phyloP scores from a whole-genome alignment of 2,329 filamentous ascomycete genomes.

The Tympanopsis confertula region DNA sequence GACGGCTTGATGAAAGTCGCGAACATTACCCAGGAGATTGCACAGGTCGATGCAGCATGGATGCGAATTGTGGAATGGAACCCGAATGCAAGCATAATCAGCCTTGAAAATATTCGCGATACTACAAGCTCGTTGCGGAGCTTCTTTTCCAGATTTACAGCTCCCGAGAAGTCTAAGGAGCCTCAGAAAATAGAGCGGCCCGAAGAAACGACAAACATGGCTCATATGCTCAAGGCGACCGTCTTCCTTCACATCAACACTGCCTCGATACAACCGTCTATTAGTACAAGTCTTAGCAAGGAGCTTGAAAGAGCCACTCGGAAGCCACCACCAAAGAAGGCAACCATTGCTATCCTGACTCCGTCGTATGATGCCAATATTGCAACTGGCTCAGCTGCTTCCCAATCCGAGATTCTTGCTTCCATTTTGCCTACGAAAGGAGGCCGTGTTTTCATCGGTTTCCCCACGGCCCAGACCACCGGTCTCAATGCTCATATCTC shows the following conservation, averaged over 20 bases:
- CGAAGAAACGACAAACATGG: slow-evolving; percentile 36
- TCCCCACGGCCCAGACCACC: slow-evolving; percentile 65
- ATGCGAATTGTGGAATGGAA: slow-evolving; percentile 59
- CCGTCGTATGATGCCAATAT: slow-evolving; percentile 54
- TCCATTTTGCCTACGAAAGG: slow-evolving; percentile 56
- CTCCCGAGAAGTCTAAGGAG: slow-evolving; percentile 9
- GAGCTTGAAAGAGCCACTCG: slow-evolving; percentile 66
- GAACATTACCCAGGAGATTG: slow-evolving; percentile 50
- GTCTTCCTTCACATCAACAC: slow-evolving; percentile 62
- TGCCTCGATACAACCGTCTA: slow-evolving; percentile 50
- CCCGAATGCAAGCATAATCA: background rate
- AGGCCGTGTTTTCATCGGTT: slow-evolving; percentile 64
- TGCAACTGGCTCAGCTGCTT: slow-evolving; percentile 20
- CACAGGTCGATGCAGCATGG: slow-evolving; percentile 61
- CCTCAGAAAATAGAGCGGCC: slow-evolving; percentile 29
- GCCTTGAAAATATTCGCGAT: slow-evolving; percentile 14
- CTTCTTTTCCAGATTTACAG: background rate
- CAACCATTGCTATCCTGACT: slow-evolving; percentile 56
- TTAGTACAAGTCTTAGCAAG: slow-evolving; percentile 42
- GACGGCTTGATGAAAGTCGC: slow-evolving; percentile 58
- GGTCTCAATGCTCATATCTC: slow-evolving; percentile 62
- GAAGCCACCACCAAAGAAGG: slow-evolving; percentile 60
- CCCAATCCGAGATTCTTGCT: slow-evolving; percentile 48
- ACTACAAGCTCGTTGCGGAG: slow-evolving; percentile 20
- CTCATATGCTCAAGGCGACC: slow-evolving; percentile 43